Percentiles rank a stretch among this genome's conserved stretches.
These are phyloP conservation scores for Solanum clarkiae DNA, from an alignment of 257 asterid genomes.

Conservation along the genomic window DNA sequence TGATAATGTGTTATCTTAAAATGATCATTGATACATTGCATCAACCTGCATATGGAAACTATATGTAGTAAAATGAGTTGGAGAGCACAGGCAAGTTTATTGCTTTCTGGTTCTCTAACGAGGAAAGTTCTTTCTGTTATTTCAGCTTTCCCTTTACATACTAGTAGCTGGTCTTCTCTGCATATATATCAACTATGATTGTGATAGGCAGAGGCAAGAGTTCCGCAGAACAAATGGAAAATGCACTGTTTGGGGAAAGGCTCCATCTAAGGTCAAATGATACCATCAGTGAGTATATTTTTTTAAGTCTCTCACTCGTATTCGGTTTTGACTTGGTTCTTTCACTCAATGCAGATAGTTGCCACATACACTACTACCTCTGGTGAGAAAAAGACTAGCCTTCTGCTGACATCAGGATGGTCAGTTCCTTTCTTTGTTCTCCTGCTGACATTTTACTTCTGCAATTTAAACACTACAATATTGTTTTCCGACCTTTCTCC, in stretches of 20 bases:
- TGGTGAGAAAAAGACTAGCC: conserved; percentile 79
- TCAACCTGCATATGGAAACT: neutral
- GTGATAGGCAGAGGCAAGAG: conserved; percentile 95
- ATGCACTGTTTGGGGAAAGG: conserved; percentile 88
- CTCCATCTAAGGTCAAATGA: conserved; percentile 77
- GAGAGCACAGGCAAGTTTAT: neutral
- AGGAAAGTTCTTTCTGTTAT: neutral
- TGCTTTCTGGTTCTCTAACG: neutral
- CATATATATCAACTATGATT: conserved; percentile 85
- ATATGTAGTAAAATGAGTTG: neutral
- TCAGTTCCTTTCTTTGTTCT: conserved; percentile 16
- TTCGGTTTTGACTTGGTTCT: neutral
- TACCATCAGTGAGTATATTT: neutral
- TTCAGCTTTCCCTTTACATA: conserved; percentile 64
- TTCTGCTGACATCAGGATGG: conserved; percentile 92
- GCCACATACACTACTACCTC: conserved; percentile 74
- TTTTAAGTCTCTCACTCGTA: neutral
- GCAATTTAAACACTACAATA: neutral
- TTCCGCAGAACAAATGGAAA: conserved; percentile 90
- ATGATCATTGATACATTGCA: neutral
- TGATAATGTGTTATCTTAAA: neutral
- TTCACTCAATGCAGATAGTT: conserved; percentile 35
- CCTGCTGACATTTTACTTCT: neutral
- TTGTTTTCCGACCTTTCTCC: neutral
- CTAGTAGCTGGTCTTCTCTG: conserved; percentile 77